Conservation (phyloP, 768 basidiomycete species). For the Postia placenta region DNA sequence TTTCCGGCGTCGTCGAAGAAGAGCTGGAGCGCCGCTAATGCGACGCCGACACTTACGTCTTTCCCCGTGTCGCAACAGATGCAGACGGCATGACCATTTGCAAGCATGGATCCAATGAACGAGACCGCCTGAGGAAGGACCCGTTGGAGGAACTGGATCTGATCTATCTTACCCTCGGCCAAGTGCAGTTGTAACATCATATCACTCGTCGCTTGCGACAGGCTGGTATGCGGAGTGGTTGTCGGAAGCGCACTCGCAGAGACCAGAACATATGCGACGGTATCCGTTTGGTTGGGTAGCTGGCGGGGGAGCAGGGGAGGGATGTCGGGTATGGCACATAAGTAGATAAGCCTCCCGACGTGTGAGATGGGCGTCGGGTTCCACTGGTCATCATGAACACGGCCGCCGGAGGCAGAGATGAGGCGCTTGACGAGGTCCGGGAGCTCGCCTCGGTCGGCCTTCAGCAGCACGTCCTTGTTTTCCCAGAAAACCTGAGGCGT, state of each 20-base stretch:
- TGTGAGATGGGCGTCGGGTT: conserved; percentile 27
- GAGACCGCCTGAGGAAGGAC: conserved; percentile 43
- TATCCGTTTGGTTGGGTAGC: conserved; percentile 1
- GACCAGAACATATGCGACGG: conserved; percentile 27
- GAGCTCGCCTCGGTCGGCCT: conserved; percentile 42
- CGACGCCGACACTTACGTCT: conserved; percentile 61
- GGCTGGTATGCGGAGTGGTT: background rate
- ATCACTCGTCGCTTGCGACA: background rate
- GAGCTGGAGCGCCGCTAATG: conserved; percentile 47
- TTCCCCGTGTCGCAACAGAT: conserved; percentile 52
- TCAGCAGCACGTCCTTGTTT: conserved; percentile 43
- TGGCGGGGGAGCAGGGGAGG: conserved; percentile 8
- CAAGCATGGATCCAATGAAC: conserved; percentile 40
- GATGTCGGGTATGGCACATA: conserved; percentile 31
- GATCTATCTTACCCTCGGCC: conserved; percentile 20
- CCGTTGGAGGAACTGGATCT: conserved; percentile 27
- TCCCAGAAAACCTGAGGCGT: conserved; percentile 71
- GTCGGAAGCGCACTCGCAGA: background rate
- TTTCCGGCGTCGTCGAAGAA: conserved; percentile 54
- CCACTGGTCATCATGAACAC: conserved; percentile 8
- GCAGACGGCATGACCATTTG: conserved; percentile 32
- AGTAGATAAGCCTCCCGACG: conserved; percentile 35
- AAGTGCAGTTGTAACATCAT: conserved; percentile 14
- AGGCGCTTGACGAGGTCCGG: conserved; percentile 33
- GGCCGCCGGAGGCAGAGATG: conserved; percentile 7